These are phyloP conservation scores for Neonectria hederae DNA, from an alignment of 2,329 filamentous ascomycete genomes.

Conservation along the genomic window DNA sequence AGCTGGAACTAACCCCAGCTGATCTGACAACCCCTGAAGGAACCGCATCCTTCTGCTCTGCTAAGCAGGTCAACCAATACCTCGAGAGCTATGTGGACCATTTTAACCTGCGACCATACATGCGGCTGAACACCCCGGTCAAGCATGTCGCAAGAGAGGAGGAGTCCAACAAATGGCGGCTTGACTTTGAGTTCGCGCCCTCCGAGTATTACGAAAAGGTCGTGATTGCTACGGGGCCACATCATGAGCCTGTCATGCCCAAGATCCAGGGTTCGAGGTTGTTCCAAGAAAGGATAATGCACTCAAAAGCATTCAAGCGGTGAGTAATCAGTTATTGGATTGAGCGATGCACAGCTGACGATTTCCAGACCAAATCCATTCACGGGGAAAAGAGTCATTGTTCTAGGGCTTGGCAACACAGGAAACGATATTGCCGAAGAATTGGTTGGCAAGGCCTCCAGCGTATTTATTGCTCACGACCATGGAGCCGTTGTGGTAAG, in stretches of 20 bases:
- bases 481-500: slow-evolving; percentile 38
- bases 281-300: slow-evolving; percentile 45
- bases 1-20: slow-evolving; percentile 11
- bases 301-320: slow-evolving; percentile 36
- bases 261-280: slow-evolving; percentile 43
- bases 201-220: slow-evolving; percentile 50
- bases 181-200: slow-evolving; percentile 39
- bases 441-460: slow-evolving; percentile 43
- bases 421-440: slow-evolving; percentile 43
- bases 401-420: slow-evolving; percentile 57
- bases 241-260: slow-evolving; percentile 49
- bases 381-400: slow-evolving; percentile 50
- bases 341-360: slow-evolving; percentile 1
- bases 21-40: slow-evolving; percentile 17
- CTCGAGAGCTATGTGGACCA: slow-evolving; percentile 48
- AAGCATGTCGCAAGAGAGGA: slow-evolving; percentile 28
- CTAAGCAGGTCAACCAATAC: slow-evolving; percentile 45
- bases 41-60: slow-evolving; percentile 36
- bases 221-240: slow-evolving; percentile 50
- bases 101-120: slow-evolving; percentile 43
- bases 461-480: slow-evolving; percentile 38
- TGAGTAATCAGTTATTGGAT: not conserved
- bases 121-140: slow-evolving; percentile 43
- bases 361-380: slow-evolving; percentile 35
- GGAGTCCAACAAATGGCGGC: slow-evolving; percentile 38